Evolutionary conservation across 164 flowering plant species (phyloP).

Genomic region (Dillenia suffruticosa): DNA sequence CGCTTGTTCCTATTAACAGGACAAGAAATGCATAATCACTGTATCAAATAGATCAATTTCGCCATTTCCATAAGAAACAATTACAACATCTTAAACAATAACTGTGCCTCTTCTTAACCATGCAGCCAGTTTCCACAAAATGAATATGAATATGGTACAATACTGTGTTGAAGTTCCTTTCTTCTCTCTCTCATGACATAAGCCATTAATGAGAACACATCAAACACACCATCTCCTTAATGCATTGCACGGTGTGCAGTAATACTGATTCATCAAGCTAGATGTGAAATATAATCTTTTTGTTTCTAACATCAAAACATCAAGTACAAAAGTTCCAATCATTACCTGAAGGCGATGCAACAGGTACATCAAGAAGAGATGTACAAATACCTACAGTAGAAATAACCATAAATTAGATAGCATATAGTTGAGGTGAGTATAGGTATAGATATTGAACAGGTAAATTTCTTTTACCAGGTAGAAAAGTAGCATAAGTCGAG

Average conservation of each 20-base stretch:
- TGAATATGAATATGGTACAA: neutral
- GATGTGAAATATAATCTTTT: neutral
- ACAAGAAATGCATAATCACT: neutral
- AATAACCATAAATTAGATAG: conserved; percentile 4
- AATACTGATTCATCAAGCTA: no score
- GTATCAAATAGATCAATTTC: neutral
- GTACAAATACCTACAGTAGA: conserved; percentile 88
- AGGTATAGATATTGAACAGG: neutral
- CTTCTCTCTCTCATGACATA: neutral
- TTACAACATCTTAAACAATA: no score
- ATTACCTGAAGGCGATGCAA: conserved; percentile 96
- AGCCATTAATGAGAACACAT: neutral
- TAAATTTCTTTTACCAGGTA: conserved; percentile 54
- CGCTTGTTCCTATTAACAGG: conserved; percentile 60
- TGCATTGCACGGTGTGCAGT: no score
- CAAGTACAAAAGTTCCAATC: neutral
- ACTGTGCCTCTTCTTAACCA: no score
- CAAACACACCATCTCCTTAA: no score
- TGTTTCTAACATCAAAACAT: neutral
- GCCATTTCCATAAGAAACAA: no score
- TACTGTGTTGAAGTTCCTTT: neutral
- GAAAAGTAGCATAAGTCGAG: conserved; percentile 73
- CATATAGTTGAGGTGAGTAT: neutral
- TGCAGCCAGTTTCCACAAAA: no score
- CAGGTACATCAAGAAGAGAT: conserved; percentile 93